Base-by-base conservation (phyloP, 1,284 basidiomycete genomes). In the Phylloboletellus chloephorus region DNA sequence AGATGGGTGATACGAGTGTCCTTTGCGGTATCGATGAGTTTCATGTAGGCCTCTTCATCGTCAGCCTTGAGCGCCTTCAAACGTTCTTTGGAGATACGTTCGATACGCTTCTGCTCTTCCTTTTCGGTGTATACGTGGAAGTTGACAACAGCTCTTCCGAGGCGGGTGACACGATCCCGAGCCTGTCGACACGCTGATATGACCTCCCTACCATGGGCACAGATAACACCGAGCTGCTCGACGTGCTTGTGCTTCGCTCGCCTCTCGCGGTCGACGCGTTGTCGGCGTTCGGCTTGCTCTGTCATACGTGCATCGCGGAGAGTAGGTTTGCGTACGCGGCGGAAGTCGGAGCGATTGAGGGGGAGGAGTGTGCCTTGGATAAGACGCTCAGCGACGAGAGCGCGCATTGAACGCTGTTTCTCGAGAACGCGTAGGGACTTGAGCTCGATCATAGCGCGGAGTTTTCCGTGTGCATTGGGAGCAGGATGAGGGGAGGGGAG, bases 21-120 rank as follows among this genome's bases (percentile, higher is more conserved):
- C 67, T 98, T 99, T 49, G 95, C 96, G 26, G 95, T 97, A 66
- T 98, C 96, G 57, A 99, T 94, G 55, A 99, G 86, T 64, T 94
- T 95, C 77, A 98, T 87, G 65, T 99, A 99, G 13, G 92, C 95
- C 65, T 98, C 96, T 71, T 99, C 96, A 72, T 99, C 95, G 63
- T 98, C 94, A 30, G 89, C 89, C 69, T 95, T 94, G 52, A 98
- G 80, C 15, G 96, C 96, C 70, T 92, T 94, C 53, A 98, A 74
- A 90, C 95, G 92, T 65, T 98, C 96, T 71, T 98, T 98, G 36
- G 90, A 88, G 37, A 98, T 82, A 47, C 93, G 76, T 67, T 98
- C 96, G 52, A 98, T 88, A 25, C 95, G 79, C 67, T 96, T 93
- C 73, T 98, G 93, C 74, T 98, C 97, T 70, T 98, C 95, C 73